Base-by-base conservation (phyloP, 2,329 filamentous ascomycete genomes). In the Colletotrichum cereale region DNA sequence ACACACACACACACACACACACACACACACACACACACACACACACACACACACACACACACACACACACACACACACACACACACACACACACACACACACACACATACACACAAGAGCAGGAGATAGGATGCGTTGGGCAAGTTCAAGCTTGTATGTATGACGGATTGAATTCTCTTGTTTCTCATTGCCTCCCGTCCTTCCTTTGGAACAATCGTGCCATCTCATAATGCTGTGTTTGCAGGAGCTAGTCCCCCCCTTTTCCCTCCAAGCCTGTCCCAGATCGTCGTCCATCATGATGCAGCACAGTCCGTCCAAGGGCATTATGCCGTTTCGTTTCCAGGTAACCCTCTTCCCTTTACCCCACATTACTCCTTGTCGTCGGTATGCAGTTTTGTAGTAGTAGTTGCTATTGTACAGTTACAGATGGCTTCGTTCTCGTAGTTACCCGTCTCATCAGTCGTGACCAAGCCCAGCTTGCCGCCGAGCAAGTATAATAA, bases 381-480 rank as follows among this genome's bases (percentile, higher is more conserved):
- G 24, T 68, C 44, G 60, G n/a, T 53, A 68, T 71, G 68, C 61
- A 38, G 44, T 71, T 57, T 53, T 68, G 58, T 63, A 34, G 52
- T 63, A 34, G 52, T 52, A 52, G 65, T 40, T 63, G 60, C 65
- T 71, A 71, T 71, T 68, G 24, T 71, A 71, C 68, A 71, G 65
- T 71, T 71, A 71, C 68, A 71, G 65, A 52, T 68, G 50, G 65
- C 47, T 40, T 14, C 24, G 16, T 53, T 24, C 38, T 38, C 57
- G 5, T 38, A 36, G 44, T 10, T 18, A 24, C 21, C 44, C 53
- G 26, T 48, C 68, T 71, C 67, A 71, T 71, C 64, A 70, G 40
- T 71, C 68, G 65, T 71, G 65, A 71, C 61, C 63, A 53, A 63
- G 58, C 57, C 58, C 68, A 62, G 68, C 58, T 63, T 63, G 52